Conservation (phyloP, 495 filamentous ascomycete species). For the Hamigera avellanea region DNA sequence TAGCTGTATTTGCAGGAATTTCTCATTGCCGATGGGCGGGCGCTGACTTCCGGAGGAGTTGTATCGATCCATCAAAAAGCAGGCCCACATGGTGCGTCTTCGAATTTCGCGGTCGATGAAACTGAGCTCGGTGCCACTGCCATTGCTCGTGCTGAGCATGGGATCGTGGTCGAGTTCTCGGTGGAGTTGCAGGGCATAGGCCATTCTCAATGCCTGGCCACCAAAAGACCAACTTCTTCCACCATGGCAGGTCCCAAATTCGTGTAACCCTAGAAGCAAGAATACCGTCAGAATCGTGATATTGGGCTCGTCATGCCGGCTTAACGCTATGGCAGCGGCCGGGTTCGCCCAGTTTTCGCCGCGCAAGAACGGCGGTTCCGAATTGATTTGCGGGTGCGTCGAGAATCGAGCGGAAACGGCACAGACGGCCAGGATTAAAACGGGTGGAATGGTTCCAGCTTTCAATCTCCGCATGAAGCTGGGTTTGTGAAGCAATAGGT, state of each 20-base stretch:
- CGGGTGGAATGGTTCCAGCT: slow-evolving; percentile 62
- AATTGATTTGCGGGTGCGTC: slow-evolving; percentile 78
- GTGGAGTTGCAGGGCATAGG: slow-evolving; percentile 88
- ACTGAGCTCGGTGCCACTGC: slow-evolving; percentile 56
- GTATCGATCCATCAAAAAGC: slow-evolving; percentile 94
- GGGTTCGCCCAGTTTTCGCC: slow-evolving; percentile 83
- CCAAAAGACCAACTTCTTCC: slow-evolving; percentile 92
- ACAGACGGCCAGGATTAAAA: slow-evolving; percentile 82
- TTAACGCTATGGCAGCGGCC: slow-evolving; percentile 72
- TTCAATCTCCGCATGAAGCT: slow-evolving; percentile 84
- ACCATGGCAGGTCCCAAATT: slow-evolving; percentile 94
- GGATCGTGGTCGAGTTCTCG: slow-evolving; percentile 87
- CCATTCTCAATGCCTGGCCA: slow-evolving; percentile 92
- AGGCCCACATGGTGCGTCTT: slow-evolving; percentile 93
- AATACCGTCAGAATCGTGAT: slow-evolving; percentile 90
- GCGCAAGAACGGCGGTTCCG: slow-evolving; percentile 76
- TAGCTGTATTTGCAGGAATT: slow-evolving; percentile 77
- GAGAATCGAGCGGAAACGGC: slow-evolving; percentile 90
- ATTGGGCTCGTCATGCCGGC: slow-evolving; percentile 86
- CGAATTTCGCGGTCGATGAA: slow-evolving; percentile 90
- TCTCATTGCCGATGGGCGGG: slow-evolving; percentile 84
- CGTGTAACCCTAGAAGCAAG: slow-evolving; percentile 79
- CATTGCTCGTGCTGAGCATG: slow-evolving; percentile 43
- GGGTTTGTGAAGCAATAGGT: slow-evolving; percentile 91
- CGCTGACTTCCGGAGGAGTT: slow-evolving; percentile 93